Percentiles rank a stretch among this genome's conserved stretches.
Conservation (phyloP, 257 asterid genomes). For the Solanum bulbocastanum region DNA sequence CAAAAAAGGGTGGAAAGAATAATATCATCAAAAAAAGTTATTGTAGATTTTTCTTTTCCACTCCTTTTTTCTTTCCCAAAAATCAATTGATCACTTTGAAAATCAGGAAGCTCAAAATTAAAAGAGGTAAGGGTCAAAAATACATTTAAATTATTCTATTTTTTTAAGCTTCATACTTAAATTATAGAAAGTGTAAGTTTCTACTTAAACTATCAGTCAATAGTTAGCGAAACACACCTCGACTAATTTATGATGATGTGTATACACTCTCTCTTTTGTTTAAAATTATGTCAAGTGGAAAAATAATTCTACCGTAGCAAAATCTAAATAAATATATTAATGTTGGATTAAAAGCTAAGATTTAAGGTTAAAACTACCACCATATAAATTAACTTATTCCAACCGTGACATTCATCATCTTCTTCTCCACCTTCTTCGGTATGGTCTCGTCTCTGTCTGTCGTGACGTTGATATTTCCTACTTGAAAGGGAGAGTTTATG, state of each 20-base stretch:
- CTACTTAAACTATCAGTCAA: too few relatives aligned
- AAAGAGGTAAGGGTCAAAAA: background rate
- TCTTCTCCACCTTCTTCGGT: background rate
- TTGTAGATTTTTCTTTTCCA: background rate
- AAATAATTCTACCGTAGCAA: too few relatives aligned
- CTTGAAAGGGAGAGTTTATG: background rate
- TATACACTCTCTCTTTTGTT: background rate
- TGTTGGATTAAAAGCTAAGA: background rate
- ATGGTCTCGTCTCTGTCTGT: background rate
- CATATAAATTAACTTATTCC: background rate
- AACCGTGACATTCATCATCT: background rate
- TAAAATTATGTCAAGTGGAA: background rate
- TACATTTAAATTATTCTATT: too few relatives aligned
- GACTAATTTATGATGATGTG: background rate
- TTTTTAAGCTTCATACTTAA: background rate
- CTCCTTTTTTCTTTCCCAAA: background rate
- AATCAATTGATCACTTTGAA: background rate
- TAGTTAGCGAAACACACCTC: too few relatives aligned
- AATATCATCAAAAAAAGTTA: background rate
- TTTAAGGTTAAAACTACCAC: background rate
- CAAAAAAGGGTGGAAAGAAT: background rate
- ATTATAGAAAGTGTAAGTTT: too few relatives aligned
- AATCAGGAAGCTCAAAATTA: background rate
- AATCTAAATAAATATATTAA: too few relatives aligned
- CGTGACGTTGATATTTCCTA: background rate